A percentile compares a stretch with the other conserved stretches of the same genome.
These are phyloP conservation scores for Conoideocrella luteorostrata DNA, from an alignment of 2,329 filamentous ascomycete species.

Conservation along the genomic window DNA sequence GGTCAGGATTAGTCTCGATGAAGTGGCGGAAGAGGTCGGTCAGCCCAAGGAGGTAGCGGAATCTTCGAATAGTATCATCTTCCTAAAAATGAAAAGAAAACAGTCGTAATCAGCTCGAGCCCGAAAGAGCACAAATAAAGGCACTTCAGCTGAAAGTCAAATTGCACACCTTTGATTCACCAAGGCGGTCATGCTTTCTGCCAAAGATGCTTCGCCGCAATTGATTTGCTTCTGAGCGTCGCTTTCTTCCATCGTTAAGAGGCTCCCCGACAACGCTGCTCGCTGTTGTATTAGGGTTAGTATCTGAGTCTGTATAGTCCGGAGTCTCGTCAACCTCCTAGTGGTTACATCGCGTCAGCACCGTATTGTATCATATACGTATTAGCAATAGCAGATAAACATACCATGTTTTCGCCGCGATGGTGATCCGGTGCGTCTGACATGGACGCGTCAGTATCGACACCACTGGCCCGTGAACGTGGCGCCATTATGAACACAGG, in stretches of 20 bases:
- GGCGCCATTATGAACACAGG: conserved; percentile 43
- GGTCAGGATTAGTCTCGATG: conserved; percentile 95
- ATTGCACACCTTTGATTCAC: conserved; percentile 74
- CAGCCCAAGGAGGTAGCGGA: conserved; percentile 87
- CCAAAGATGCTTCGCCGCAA: conserved; percentile 88
- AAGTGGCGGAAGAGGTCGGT: conserved; percentile 98
- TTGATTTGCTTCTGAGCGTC: conserved; percentile 79
- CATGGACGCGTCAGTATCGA: conserved; percentile 58
- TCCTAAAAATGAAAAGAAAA: conserved; percentile 51
- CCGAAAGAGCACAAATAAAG: not conserved
- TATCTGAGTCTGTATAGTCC: conserved; percentile 61
- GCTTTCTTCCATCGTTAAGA: conserved; percentile 70
- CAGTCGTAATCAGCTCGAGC: conserved; percentile 1
- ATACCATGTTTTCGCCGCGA: conserved; percentile 44
- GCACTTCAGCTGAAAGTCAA: conserved; percentile 6
- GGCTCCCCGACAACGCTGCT: conserved; percentile 81
- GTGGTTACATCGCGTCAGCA: conserved; percentile 2
- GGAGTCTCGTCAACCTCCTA: conserved; percentile 60
- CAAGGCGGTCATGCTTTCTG: conserved; percentile 87
- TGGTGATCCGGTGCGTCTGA: conserved; percentile 48
- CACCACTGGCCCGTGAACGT: conserved; percentile 45
- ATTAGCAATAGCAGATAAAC: conserved; percentile 11
- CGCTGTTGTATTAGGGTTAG: conserved; percentile 62
- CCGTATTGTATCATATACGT: not conserved
- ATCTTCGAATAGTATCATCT: conserved; percentile 89